Conservation (phyloP, 139 green algal species). For the Parachlorella kessleri region DNA sequence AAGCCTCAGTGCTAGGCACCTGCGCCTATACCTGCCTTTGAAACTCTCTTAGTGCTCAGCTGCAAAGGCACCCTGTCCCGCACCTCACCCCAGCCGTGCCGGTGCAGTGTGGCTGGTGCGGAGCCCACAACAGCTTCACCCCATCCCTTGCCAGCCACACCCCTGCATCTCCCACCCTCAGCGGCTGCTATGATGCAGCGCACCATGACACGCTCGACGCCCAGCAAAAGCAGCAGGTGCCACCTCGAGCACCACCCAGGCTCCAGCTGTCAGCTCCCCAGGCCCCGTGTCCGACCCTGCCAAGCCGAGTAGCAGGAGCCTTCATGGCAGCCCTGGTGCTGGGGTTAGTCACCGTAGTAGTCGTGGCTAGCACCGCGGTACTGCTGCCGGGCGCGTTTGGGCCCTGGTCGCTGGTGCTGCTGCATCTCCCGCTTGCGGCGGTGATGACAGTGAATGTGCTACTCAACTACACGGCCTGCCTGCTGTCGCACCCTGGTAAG, state of each 20-base stretch:
- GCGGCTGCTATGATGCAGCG: not conserved
- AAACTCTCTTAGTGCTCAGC: too few relatives aligned
- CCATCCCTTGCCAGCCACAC: too few relatives aligned
- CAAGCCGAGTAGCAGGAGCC: not conserved
- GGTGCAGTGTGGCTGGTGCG: constrained; percentile 24
- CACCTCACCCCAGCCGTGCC: not conserved
- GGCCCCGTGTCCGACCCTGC: not conserved
- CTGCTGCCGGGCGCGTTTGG: not conserved
- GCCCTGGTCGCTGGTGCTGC: not conserved
- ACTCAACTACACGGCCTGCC: constrained; percentile 13
- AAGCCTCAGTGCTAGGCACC: too few relatives aligned
- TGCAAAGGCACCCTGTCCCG: not conserved
- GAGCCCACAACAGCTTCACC: not conserved
- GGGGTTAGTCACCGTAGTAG: not conserved
- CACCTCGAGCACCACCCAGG: too few relatives aligned
- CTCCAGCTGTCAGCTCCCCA: not conserved
- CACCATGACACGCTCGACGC: too few relatives aligned
- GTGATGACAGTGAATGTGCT: constrained; percentile 16
- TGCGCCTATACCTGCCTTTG: too few relatives aligned
- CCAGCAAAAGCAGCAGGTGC: too few relatives aligned
- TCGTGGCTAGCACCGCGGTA: not conserved
- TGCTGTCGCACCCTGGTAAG: constrained; percentile 14
- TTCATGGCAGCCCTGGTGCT: not conserved
- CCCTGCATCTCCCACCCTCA: too few relatives aligned
- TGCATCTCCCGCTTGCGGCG: not conserved